Evolutionary conservation across 305 asterid species (phyloP), one percentile per base, ranked within the genome.

Genomic region (Ilex paraguariensis): DNA sequence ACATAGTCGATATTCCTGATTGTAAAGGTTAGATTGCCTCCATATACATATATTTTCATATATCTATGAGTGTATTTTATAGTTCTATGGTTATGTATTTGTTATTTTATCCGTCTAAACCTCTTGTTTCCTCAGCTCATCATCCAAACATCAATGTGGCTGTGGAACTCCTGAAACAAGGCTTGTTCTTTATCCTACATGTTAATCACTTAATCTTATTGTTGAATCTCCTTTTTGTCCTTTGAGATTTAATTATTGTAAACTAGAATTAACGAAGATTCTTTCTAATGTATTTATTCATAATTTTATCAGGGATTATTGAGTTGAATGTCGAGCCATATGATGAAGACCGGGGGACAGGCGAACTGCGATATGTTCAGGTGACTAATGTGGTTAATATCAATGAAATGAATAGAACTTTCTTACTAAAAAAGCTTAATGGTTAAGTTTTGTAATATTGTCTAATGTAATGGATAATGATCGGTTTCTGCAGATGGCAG

Each of bases 341-440:
- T 75, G 95, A 91, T 65, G 96, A 91, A 74, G 98, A 88, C 75
- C 40, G 55, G 59, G 95, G 95, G 59, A 91, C 90, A 8, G 98
- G 98, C 56, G 91, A 84, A 64, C 79, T 88, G 73, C 83, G 98
- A 84, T 91, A 91, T 75, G 95, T 87, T 40, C 97, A 90, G 91
- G 97, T 86, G 71, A 74, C 15, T 58, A 36, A 2, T 36, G 42
- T 36, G 42, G 42, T 36, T 36, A 36, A 4, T 36, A 36, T 36
- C 42, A 36, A 5, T 36, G 9, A 5, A 36, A 36, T 36, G 42
- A 5, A 36, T 8, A 36, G 42, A 8, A 36, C 42, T 36, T 36
- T 2, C 28, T 21, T 21, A 21, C 28, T 21, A 21, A 36, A 4
- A 36, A 36, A 36, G 42, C 42, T 36, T 4, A 36, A 36, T 36